These are phyloP conservation scores for Serendipita vermifera DNA, from an alignment of 768 basidiomycete genomes.

Conservation along the genomic window DNA sequence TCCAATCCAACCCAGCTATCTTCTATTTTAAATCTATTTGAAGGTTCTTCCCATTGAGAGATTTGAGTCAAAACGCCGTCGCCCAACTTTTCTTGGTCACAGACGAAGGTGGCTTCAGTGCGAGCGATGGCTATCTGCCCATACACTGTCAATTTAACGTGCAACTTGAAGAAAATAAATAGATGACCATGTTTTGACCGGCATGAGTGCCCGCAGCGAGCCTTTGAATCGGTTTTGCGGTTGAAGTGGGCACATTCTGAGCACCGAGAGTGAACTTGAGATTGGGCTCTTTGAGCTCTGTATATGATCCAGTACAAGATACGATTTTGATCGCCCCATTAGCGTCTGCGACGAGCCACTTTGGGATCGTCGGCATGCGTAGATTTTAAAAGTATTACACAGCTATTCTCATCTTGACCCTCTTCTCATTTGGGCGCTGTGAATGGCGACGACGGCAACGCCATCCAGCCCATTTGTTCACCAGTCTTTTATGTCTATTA, in stretches of 20 bases:
- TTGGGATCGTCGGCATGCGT: not conserved
- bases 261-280: not conserved
- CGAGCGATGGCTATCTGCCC: conserved; percentile 50
- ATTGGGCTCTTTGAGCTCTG: not conserved
- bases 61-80: conserved; percentile 27
- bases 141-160: not conserved
- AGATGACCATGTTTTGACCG: conserved; percentile 12
- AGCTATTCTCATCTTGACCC: conserved; percentile 3
- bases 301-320: not conserved
- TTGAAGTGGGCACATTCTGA: not conserved
- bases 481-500: not conserved
- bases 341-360: not conserved
- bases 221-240: not conserved
- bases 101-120: no score
- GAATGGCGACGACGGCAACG: conserved; percentile 7
- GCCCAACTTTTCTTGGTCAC: conserved; percentile 27
- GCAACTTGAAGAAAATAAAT: not conserved
- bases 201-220: not conserved
- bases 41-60: conserved; percentile 51
- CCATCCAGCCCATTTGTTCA: conserved; percentile 6
- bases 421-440: not conserved
- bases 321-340: conserved; percentile 1
- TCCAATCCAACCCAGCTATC: conserved; percentile 53
- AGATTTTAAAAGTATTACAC: not conserved
- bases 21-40: conserved; percentile 28